phyloP scores from a whole-genome alignment of 345 rosid genomes.

The Eucalyptus erythrocorys region DNA sequence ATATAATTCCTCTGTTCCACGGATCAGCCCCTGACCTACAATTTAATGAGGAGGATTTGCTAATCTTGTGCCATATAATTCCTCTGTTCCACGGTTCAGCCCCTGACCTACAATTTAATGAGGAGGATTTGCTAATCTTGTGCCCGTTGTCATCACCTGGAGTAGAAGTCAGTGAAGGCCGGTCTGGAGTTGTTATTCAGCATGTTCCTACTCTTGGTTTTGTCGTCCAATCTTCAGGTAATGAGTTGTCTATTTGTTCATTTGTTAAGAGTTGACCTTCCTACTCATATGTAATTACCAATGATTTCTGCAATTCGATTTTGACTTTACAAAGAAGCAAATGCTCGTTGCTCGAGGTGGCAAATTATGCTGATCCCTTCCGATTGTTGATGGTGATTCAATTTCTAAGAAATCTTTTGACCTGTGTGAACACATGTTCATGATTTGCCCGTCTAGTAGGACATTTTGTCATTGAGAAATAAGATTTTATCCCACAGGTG shows the following conservation, averaged over 20 bases:
- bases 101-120: slow-evolving; percentile 38
- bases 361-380: no score
- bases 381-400: no score
- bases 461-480: background rate
- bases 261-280: background rate
- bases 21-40: no score
- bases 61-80: no score
- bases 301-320: background rate
- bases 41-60: no score
- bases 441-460: background rate
- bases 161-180: slow-evolving; percentile 1
- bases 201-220: slow-evolving; percentile 72
- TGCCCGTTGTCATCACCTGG: slow-evolving; percentile 2
- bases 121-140: slow-evolving; percentile 39
- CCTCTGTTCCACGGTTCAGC: slow-evolving; percentile 52
- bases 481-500: slow-evolving; percentile 26
- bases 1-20: no score
- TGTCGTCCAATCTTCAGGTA: slow-evolving; percentile 59
- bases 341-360: no score
- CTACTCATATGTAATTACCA: background rate
- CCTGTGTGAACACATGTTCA: no score
- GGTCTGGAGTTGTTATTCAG: slow-evolving; percentile 22
- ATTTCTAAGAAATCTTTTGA: no score
- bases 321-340: background rate
- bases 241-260: background rate